Base-by-base conservation (phyloP, 371 early-diverging fungal species). In the Mucor circinelloides region DNA sequence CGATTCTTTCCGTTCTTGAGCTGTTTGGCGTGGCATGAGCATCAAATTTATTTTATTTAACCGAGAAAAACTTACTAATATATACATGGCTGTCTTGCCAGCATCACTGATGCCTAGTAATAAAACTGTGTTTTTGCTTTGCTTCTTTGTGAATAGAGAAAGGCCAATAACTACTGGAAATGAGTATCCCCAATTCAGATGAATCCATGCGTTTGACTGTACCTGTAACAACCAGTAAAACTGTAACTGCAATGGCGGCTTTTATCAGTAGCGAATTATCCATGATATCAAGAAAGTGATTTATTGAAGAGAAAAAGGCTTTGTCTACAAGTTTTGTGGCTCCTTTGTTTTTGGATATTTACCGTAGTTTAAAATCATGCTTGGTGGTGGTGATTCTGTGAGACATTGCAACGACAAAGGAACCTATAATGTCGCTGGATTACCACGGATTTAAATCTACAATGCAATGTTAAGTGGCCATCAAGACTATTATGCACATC, bases 61-160 rank as follows among this genome's bases (percentile, higher is more conserved):
- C 38, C 3, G 3, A 19, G 17, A 28, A 10, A 13, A 55, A 28
- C 48, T 65, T 76, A 87, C 89, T 70, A 70, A 63, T 42, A 76
- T 78, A 72, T 77, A 88, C 56, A 90, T 67, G 17, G 85, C 76
- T 12, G 90, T 90, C 65, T 91, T 91, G 17, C 91, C 91, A 31
- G 88, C 78, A 75, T 84, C 85, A 13, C 75, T 75, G n/a, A 80
- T 72, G 2, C 91, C 91, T 10, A 87, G 63, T 32, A 91, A 52
- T 60, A 90, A 62, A 52, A 88, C 70, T 2, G 83, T 79, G 32
- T 77, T 75, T 48, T 67, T 75, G 10, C 48, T 64, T 68, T 72
- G 75, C 46, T 78, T 70, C 28, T 76, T 78, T 25, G 76, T 74
- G 17, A 68, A 64, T 6, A 73, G 55, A 21, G 64, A 55, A 10